A percentile compares a stretch with the other conserved stretches of the same genome.
Conservation (phyloP, 2,329 filamentous ascomycete species). For the Septoria linicola region DNA sequence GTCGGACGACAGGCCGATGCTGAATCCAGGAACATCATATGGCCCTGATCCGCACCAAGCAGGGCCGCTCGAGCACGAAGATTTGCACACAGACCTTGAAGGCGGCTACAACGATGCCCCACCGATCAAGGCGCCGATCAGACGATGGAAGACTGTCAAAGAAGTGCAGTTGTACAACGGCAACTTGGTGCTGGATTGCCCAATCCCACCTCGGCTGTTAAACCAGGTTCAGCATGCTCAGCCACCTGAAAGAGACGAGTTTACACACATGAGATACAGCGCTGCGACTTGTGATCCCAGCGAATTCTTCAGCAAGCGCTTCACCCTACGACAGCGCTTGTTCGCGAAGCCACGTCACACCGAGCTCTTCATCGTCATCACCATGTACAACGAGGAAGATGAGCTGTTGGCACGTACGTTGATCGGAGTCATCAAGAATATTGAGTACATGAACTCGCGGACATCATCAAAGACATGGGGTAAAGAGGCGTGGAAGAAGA, state of each 20-base stretch:
- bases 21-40: slow-evolving; percentile 62
- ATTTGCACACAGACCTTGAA: slow-evolving; percentile 41
- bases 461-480: slow-evolving; percentile 97
- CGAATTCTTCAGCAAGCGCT: slow-evolving; percentile 84
- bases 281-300: slow-evolving; percentile 91
- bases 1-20: slow-evolving; percentile 73
- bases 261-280: slow-evolving; percentile 89
- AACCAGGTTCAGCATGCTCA: slow-evolving; percentile 82
- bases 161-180: slow-evolving; percentile 92
- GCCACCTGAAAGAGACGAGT: slow-evolving; percentile 78
- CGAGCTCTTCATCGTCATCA: slow-evolving; percentile 92
- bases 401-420: slow-evolving; percentile 92
- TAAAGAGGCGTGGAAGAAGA: slow-evolving; percentile 99
- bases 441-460: slow-evolving; percentile 95
- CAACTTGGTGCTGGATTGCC: slow-evolving; percentile 95
- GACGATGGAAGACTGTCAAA: slow-evolving; percentile 97
- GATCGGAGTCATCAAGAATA: slow-evolving; percentile 97
- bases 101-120: slow-evolving; percentile 44
- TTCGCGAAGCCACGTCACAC: slow-evolving; percentile 92
- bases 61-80: slow-evolving; percentile 40
- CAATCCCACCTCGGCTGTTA: slow-evolving; percentile 82
- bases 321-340: slow-evolving; percentile 85
- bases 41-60: slow-evolving; percentile 57
- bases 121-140: slow-evolving; percentile 62
- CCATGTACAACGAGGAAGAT: slow-evolving; percentile 99